These are phyloP conservation scores for Coemansia guatemalensis DNA, from an alignment of 192 early-diverging fungal species.

Conservation along the genomic window DNA sequence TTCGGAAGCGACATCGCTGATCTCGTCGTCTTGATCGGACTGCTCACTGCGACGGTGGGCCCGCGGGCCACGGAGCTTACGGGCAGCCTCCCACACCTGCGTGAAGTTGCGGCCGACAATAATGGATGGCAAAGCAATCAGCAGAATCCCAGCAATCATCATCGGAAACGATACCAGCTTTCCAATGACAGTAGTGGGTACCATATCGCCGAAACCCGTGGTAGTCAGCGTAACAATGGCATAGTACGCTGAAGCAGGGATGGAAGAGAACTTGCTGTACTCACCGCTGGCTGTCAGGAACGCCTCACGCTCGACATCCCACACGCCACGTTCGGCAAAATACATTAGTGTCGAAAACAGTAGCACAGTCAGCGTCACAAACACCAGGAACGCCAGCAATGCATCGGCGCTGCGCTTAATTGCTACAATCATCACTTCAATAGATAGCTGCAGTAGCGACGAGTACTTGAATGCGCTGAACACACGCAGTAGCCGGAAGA, in stretches of 20 bases:
- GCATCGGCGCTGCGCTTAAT: slow-evolving; percentile 74
- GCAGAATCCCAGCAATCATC: slow-evolving; percentile 78
- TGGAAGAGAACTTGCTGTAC: slow-evolving; percentile 74
- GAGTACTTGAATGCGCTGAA: slow-evolving; percentile 84
- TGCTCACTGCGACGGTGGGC: slow-evolving; percentile 18
- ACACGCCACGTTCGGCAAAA: slow-evolving; percentile 79
- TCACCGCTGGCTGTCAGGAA: slow-evolving; percentile 69
- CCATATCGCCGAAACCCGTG: slow-evolving; percentile 80
- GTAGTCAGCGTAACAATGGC: slow-evolving; percentile 78
- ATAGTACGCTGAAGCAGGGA: slow-evolving; percentile 78
- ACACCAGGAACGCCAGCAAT: slow-evolving; percentile 70
- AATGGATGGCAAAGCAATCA: slow-evolving; percentile 82
- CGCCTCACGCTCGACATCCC: slow-evolving; percentile 63
- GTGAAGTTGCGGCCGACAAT: slow-evolving; percentile 84
- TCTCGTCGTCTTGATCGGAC: slow-evolving; percentile 9
- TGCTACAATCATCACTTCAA: slow-evolving; percentile 81
- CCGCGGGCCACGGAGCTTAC: slow-evolving; percentile 39
- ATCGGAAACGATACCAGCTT: slow-evolving; percentile 78
- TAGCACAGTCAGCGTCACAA: slow-evolving; percentile 68
- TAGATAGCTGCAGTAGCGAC: slow-evolving; percentile 76
- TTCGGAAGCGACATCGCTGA: not conserved
- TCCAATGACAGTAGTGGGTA: slow-evolving; percentile 76
- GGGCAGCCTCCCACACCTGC: slow-evolving; percentile 72
- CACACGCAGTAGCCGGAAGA: slow-evolving; percentile 73
- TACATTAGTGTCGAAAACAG: slow-evolving; percentile 76